Conservation (phyloP, 805 yeast species). For the Sugiyamaella valdiviana region DNA sequence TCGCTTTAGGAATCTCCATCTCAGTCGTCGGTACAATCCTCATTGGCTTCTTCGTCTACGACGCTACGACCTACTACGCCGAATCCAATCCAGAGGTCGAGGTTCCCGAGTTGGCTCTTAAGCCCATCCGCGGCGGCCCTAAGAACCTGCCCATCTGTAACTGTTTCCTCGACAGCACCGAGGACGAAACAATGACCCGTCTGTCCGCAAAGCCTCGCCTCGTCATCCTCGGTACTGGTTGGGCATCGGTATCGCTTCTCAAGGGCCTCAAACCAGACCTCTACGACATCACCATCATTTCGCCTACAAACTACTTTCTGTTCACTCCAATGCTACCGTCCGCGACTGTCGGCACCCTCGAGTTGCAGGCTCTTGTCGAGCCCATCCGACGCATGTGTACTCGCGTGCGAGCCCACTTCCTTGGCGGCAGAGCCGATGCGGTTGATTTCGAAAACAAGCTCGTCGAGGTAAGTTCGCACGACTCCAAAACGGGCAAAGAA, state of each 20-base stretch:
- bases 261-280: conserved; percentile 46
- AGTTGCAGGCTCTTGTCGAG: conserved; percentile 57
- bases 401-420: conserved; percentile 50
- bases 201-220: conserved; percentile 43
- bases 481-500: conserved; percentile 37
- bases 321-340: conserved; percentile 66
- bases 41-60: conserved; percentile 53
- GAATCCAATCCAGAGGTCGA: conserved; percentile 31
- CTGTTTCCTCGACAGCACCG: conserved; percentile 52
- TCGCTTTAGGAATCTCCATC: conserved; percentile 16
- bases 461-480: conserved; percentile 48
- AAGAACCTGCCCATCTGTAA: conserved; percentile 60
- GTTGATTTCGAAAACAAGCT: conserved; percentile 51
- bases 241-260: conserved; percentile 62
- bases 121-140: conserved; percentile 61
- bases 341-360: conserved; percentile 67
- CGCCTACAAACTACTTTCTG: conserved; percentile 63
- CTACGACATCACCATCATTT: conserved; percentile 59
- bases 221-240: conserved; percentile 62
- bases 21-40: conserved; percentile 24
- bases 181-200: conserved; percentile 33
- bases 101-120: conserved; percentile 47
- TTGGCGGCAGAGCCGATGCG: conserved; percentile 57
- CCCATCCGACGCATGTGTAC: conserved; percentile 54
- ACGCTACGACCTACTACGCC: conserved; percentile 52